phyloP scores from a whole-genome alignment of 306 rosid genomes.

The Urtica urens region DNA sequence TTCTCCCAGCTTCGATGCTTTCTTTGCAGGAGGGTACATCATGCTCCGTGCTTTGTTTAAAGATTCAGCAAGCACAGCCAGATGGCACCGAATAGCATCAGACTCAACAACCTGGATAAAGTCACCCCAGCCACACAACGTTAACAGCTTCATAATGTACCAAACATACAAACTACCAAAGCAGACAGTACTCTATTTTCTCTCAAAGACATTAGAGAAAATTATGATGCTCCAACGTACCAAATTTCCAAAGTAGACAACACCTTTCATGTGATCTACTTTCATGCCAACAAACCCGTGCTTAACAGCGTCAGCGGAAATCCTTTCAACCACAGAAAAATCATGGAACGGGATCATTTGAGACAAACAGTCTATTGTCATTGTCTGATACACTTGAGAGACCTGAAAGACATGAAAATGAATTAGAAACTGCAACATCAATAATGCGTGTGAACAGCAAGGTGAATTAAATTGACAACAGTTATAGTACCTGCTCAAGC shows the following conservation, averaged over 20 bases:
- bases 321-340: constrained; percentile 67
- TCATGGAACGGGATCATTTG: constrained; percentile 75
- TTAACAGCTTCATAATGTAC: too few relatives aligned
- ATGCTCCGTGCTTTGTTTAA: constrained; percentile 65
- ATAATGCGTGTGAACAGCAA: too few relatives aligned
- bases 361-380: constrained; percentile 72
- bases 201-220: too few relatives aligned
- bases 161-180: too few relatives aligned
- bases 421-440: too few relatives aligned
- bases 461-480: too few relatives aligned
- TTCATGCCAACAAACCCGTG: constrained; percentile 77
- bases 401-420: too few relatives aligned
- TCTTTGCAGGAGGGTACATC: constrained; percentile 58
- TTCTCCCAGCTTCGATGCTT: constrained; percentile 43
- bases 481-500: constrained; percentile 99
- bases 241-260: constrained; percentile 35
- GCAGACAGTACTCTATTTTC: too few relatives aligned
- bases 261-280: constrained; percentile 74
- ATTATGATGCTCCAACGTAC: constrained; percentile 20
- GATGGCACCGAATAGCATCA: constrained; percentile 59
- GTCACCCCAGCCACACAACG: too few relatives aligned
- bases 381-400: constrained; percentile 69
- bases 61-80: constrained; percentile 60
- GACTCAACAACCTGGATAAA: constrained; percentile 72
- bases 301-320: constrained; percentile 90